These are phyloP conservation scores for Batkoa obscura DNA, from an alignment of 371 early-diverging fungal genomes.

Conservation along the genomic window DNA sequence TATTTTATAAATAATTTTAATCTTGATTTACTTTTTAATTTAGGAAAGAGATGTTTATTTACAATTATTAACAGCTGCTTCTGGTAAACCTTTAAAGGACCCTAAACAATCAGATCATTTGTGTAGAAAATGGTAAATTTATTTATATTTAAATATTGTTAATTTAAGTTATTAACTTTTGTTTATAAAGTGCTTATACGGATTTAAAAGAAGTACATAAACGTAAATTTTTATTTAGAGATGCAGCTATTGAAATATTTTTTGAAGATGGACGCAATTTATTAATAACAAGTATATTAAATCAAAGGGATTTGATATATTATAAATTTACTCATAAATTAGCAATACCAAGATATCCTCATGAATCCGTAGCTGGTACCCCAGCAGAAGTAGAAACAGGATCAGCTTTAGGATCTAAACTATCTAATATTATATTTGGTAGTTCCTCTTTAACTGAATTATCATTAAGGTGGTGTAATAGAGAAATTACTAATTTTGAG, in stretches of 20 bases:
- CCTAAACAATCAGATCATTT: slow-evolving; percentile 29
- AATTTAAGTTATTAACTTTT: slow-evolving; percentile 8
- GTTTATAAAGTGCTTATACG: slow-evolving; percentile 26
- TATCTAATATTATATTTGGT: slow-evolving; percentile 38
- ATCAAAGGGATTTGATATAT: slow-evolving; percentile 52
- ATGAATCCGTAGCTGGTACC: slow-evolving; percentile 25
- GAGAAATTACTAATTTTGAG: slow-evolving; percentile 70
- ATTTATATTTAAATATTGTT: slow-evolving; percentile 4
- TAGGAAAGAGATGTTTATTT: slow-evolving; percentile 48
- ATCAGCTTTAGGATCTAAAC: slow-evolving; percentile 15
- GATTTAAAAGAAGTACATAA: slow-evolving; percentile 58
- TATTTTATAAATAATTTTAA: slow-evolving; percentile 38
- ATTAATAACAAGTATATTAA: slow-evolving; percentile 35
- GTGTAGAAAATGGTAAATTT: slow-evolving; percentile 41
- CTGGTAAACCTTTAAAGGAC: slow-evolving; percentile 28
- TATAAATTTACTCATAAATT: slow-evolving; percentile 37
- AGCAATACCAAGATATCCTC: slow-evolving; percentile 16
- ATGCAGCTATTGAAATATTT: slow-evolving; percentile 61
- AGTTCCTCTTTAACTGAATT: slow-evolving; percentile 42
- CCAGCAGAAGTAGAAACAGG: slow-evolving; percentile 14
- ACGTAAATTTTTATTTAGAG: slow-evolving; percentile 41
- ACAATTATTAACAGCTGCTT: slow-evolving; percentile 32
- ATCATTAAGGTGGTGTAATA: slow-evolving; percentile 47
- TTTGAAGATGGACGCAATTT: slow-evolving; percentile 54
- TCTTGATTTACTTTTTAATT: not conserved